These are phyloP conservation scores for Paspalum notatum DNA, from an alignment of 176 grass and related monocot genomes.

Conservation along the genomic window DNA sequence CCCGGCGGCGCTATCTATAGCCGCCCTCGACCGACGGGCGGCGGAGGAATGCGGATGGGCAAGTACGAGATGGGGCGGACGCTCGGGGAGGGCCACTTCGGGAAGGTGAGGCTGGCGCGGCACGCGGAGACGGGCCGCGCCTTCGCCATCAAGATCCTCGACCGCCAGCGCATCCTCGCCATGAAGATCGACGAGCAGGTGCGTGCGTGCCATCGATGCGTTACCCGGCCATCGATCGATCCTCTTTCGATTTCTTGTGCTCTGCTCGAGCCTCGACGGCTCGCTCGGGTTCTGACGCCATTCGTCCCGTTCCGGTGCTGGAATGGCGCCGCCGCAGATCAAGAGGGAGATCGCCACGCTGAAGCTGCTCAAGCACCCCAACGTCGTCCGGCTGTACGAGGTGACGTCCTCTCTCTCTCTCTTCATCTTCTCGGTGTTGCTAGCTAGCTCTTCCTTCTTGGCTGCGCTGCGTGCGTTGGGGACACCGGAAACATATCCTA, in stretches of 20 bases:
- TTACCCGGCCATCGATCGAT: too few species aligned
- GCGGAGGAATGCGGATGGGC: slow-evolving; percentile 57
- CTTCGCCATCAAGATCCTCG: slow-evolving; percentile 98
- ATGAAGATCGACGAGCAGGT: slow-evolving; percentile 89
- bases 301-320: too few species aligned
- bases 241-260: not conserved
- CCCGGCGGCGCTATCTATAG: not conserved
- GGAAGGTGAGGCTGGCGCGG: slow-evolving; percentile 75
- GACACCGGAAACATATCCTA: too few species aligned
- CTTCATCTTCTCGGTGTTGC: too few species aligned
- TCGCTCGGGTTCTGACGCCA: too few species aligned
- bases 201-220: not conserved
- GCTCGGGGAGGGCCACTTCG: slow-evolving; percentile 87
- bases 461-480: too few species aligned
- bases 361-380: slow-evolving; percentile 81
- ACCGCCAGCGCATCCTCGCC: slow-evolving; percentile 74
- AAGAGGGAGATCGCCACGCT: slow-evolving; percentile 82
- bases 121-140: slow-evolving; percentile 55
- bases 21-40: not conserved
- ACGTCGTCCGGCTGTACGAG: slow-evolving; percentile 81
- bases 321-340: slow-evolving; percentile 44
- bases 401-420: slow-evolving; percentile 25
- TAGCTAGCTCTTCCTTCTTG: too few species aligned
- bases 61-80: slow-evolving; percentile 88
- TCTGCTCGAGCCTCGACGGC: not conserved